Conservation (phyloP, 139 green algal species). For the Chloropicon primus region DNA sequence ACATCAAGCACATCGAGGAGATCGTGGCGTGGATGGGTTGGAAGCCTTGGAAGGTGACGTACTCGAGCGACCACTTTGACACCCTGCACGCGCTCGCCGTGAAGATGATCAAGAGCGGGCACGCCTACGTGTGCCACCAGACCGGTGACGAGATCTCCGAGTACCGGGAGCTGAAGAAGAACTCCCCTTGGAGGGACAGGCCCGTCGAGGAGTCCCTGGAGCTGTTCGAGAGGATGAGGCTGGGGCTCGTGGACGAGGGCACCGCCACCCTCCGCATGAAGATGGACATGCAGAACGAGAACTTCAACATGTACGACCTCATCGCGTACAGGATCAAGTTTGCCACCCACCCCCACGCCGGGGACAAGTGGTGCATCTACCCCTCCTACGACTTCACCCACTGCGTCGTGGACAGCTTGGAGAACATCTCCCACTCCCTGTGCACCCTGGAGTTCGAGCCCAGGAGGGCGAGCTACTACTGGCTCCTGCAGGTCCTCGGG, state of each 20-base stretch:
- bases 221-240: conserved; percentile 94
- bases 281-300: conserved; percentile 77
- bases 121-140: conserved; percentile 94
- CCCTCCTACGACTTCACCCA: conserved; percentile 99
- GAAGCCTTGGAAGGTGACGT: conserved; percentile 81
- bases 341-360: conserved; percentile 65
- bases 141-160: conserved; percentile 83
- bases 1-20: conserved; percentile 95
- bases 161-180: conserved; percentile 52
- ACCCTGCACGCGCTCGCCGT: conserved; percentile 82
- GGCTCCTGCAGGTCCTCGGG: conserved; percentile 71
- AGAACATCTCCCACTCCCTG: conserved; percentile 97
- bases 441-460: conserved; percentile 98
- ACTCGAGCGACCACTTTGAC: conserved; percentile 91
- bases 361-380: conserved; percentile 94
- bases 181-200: conserved; percentile 79
- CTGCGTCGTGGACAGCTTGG: conserved; percentile 91
- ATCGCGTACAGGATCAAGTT: conserved; percentile 94
- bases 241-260: conserved; percentile 78
- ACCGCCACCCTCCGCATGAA: conserved; percentile 70
- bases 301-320: conserved; percentile 95
- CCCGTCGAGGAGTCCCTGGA: conserved; percentile 70
- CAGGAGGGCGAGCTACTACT: conserved; percentile 95
- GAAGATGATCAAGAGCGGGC: conserved; percentile 75
- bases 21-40: conserved; percentile 88